Evolutionary conservation across 176 grass and related monocot species (phyloP).

Genomic region (Carex littledalei): DNA sequence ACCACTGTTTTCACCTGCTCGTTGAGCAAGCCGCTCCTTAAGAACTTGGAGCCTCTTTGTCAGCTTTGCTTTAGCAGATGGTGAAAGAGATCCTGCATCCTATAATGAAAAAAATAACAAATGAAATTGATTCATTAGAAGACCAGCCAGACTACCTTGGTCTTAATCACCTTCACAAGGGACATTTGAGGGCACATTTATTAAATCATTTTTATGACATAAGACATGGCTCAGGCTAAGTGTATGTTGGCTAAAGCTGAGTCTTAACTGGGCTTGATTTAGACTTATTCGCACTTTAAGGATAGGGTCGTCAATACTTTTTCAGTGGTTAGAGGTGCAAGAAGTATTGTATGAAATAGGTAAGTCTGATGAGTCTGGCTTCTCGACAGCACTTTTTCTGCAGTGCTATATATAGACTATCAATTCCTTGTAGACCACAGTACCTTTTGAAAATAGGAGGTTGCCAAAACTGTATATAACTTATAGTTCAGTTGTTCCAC

Average conservation of each 20-base stretch:
- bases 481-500: not conserved
- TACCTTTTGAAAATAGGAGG: not conserved
- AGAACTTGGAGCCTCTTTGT: conserved; percentile 81
- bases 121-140: conserved; percentile 8
- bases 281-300: not conserved
- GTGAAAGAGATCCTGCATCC: conserved; percentile 49
- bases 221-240: not conserved
- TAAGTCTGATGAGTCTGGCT: not conserved
- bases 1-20: conserved; percentile 37
- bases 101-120: conserved; percentile 31
- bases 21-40: conserved; percentile 73
- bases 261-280: conserved; percentile 10
- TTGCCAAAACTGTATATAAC: not conserved
- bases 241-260: not conserved
- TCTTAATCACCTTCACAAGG: conserved; percentile 7
- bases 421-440: not conserved
- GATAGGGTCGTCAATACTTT: not conserved
- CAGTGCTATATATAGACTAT: not conserved
- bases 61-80: conserved; percentile 56
- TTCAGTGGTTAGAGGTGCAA: not conserved
- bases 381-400: not conserved
- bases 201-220: not conserved
- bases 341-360: not conserved
- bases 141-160: conserved; percentile 5
- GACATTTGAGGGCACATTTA: not conserved